phyloP scores from a whole-genome alignment of 1,284 basidiomycete genomes.

The Stereum hirsutum region DNA sequence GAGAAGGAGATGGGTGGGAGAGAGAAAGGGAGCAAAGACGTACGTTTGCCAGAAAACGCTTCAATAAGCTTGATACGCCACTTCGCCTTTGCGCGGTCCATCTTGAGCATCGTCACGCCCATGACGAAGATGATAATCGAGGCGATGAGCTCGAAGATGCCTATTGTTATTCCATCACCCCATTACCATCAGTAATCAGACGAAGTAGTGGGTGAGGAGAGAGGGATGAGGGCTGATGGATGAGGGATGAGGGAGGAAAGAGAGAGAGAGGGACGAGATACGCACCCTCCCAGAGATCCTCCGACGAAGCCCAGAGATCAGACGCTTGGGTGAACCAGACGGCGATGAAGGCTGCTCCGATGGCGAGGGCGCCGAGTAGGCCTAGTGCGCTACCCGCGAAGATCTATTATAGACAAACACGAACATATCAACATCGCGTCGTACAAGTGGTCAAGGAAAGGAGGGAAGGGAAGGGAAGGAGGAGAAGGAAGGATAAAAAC shows the following conservation, averaged over 20 bases:
- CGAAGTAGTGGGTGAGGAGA: constrained; percentile 28
- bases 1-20: background rate
- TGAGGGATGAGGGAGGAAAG: background rate
- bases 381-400: constrained; percentile 71
- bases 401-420: constrained; percentile 50
- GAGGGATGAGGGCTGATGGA: background rate
- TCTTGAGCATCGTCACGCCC: constrained; percentile 39
- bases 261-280: background rate
- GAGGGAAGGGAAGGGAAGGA: background rate
- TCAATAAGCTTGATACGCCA: constrained; percentile 84
- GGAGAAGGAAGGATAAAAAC: too few relatives aligned
- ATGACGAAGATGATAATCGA: constrained; percentile 62
- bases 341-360: constrained; percentile 73
- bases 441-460: background rate
- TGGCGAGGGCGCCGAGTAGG: constrained; percentile 66
- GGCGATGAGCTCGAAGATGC: constrained; percentile 77
- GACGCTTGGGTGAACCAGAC: constrained; percentile 76
- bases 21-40: constrained; percentile 8
- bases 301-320: constrained; percentile 64
- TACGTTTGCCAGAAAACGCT: constrained; percentile 62
- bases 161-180: too few relatives aligned
- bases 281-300: constrained; percentile 63
- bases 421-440: too few relatives aligned
- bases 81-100: constrained; percentile 70
- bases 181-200: too few relatives aligned